Base-by-base conservation (phyloP, 1,139 yeast species). In the Candida sanyaensis region DNA sequence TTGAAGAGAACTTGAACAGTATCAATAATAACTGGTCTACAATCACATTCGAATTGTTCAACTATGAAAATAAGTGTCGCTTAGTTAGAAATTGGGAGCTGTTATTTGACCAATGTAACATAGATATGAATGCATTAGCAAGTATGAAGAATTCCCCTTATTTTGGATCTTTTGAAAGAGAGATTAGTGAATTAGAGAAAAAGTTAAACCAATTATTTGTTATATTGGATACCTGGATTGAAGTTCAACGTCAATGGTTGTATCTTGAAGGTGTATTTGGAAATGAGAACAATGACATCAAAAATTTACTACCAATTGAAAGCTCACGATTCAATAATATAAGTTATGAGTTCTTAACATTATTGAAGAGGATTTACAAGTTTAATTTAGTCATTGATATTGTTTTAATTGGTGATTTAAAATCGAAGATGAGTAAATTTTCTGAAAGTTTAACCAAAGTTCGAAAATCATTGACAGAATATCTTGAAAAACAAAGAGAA, bases 161-260 rank as follows among this genome's bases (percentile, higher is more conserved):
- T 55, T 87, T 71, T 62, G 68, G 68, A 11, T 73, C 76, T 1
- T 89, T 90, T 63, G 90, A 86, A 50, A 81, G 78, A 46, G 83
- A 79, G 17, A 78, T 85, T 0, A 52, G 65, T 5, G 72, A 70
- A 1, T 71, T 90, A 72, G 92, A 86, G 53, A 72, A 69, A 1
- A 80, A 75, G 50, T 63, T 93, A 32, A 80, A 78, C 45, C 61
- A 65, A 0, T 57, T 90, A 1, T 77, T 76, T 46, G 67, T 71
- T 1, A 61, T 88, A 2, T 71, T 89, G 41, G 91, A 85, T 55
- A 61, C 68, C 0, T 91, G 97, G 96, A 76, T 87, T 37, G 96
- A 89, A 42, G 89, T 85, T 1, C 98, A 93, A 63, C 72, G 86
- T n/a, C 90, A 86, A 57, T 92, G 96, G 96, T 81, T 89, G 1